These are phyloP conservation scores for Aspergillus arachidicola DNA, from an alignment of 2,329 filamentous ascomycete genomes.

Conservation along the genomic window DNA sequence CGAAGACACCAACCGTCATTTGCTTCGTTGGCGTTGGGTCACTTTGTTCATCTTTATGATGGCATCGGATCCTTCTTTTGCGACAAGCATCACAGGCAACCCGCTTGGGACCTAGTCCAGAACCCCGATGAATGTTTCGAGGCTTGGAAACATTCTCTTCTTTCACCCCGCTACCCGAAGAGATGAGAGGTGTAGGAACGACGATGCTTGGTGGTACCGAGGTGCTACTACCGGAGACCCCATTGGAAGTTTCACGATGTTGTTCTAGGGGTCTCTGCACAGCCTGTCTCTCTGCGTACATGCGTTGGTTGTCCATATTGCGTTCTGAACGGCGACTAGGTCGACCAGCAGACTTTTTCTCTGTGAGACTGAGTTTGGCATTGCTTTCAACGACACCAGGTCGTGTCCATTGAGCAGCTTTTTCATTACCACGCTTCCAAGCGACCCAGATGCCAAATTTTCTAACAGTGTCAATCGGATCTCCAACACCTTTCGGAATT, in stretches of 20 bases:
- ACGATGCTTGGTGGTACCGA: constrained; percentile 29
- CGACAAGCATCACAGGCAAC: constrained; percentile 65
- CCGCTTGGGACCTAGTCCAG: constrained; percentile 60
- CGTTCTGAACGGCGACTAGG: constrained; percentile 60
- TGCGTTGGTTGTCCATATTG: constrained; percentile 48
- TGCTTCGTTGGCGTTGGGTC: constrained; percentile 32
- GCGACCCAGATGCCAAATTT: constrained; percentile 67
- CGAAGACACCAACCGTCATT: constrained; percentile 33
- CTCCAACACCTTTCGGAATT: constrained; percentile 64
- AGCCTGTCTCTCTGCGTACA: constrained; percentile 42
- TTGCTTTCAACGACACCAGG: constrained; percentile 58
- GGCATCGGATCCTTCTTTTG: constrained; percentile 63
- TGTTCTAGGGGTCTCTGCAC: constrained; percentile 39
- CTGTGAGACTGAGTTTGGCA: constrained; percentile 48
- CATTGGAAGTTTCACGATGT: constrained; percentile 18
- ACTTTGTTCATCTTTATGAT: constrained; percentile 60
- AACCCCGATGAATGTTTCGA: constrained; percentile 56
- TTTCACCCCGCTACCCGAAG: constrained; percentile 26
- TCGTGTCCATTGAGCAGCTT: constrained; percentile 63
- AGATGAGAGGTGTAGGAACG: constrained; percentile 24
- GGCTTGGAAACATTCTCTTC: constrained; percentile 35
- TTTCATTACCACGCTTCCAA: constrained; percentile 68
- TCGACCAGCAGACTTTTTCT: constrained; percentile 59
- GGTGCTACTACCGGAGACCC: constrained; percentile 16
- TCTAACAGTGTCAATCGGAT: constrained; percentile 62